phyloP scores from a whole-genome alignment of 1,284 basidiomycete species.

The Earliella scabrosa region DNA sequence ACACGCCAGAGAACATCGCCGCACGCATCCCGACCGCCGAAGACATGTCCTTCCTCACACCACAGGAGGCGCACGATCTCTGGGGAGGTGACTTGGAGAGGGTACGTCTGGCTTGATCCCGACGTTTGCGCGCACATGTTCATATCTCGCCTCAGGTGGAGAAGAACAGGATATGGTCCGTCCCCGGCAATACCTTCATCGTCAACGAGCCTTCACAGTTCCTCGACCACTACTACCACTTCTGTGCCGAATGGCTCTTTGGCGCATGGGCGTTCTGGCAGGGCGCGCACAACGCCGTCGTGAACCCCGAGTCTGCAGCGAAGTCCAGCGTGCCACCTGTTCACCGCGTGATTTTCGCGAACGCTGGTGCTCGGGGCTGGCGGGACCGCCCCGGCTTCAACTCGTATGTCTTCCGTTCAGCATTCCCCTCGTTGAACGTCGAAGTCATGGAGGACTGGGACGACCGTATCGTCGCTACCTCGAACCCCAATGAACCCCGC shows the following conservation, averaged over 20 bases:
- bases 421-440: constrained; percentile 74
- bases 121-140: neutral
- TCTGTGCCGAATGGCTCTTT: constrained; percentile 77
- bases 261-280: constrained; percentile 77
- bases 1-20: constrained; percentile 65
- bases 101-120: constrained; percentile 18
- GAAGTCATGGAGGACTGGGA: constrained; percentile 73
- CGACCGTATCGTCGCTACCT: constrained; percentile 57
- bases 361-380: constrained; percentile 62
- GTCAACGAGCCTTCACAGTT: constrained; percentile 75
- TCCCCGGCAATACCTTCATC: constrained; percentile 74
- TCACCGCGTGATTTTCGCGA: constrained; percentile 71
- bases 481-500: constrained; percentile 41
- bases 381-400: constrained; percentile 77
- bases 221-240: constrained; percentile 83
- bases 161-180: constrained; percentile 59
- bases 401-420: constrained; percentile 72
- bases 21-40: constrained; percentile 66
- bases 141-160: constrained; percentile 15
- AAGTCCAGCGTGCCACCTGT: constrained; percentile 48
- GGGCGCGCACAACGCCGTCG: constrained; percentile 46
- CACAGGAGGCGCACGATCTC: constrained; percentile 58
- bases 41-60: constrained; percentile 64
- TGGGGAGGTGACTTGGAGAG: constrained; percentile 54
- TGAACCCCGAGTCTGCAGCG: constrained; percentile 24